Percentiles rank a stretch among this genome's conserved stretches.
Conservation (phyloP, 1,284 basidiomycete genomes). For the Pseudomicrostroma phylloplanum region DNA sequence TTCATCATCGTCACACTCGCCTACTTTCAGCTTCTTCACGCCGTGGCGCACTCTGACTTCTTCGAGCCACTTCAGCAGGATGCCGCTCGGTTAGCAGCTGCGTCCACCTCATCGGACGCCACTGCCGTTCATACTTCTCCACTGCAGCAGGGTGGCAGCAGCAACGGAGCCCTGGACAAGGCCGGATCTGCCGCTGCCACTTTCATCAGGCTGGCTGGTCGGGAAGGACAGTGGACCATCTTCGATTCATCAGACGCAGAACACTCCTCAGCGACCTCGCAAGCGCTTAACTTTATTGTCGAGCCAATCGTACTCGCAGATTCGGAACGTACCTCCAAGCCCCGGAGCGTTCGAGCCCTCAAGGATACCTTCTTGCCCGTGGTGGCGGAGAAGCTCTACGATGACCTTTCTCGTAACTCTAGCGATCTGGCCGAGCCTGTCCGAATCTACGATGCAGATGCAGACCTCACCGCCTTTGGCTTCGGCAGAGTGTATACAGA, state of each 20-base stretch:
- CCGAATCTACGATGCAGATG: not conserved
- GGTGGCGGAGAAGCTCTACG: constrained; percentile 9
- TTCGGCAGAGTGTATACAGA: constrained; percentile 11
- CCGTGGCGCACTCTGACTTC: constrained; percentile 63
- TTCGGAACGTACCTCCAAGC: constrained; percentile 22
- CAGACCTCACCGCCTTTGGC: constrained; percentile 3
- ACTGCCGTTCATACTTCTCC: not conserved
- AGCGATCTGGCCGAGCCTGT: not conserved
- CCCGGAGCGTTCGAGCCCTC: not conserved
- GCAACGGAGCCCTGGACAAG: not conserved
- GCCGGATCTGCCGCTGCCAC: constrained; percentile 17
- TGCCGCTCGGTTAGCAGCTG: constrained; percentile 29
- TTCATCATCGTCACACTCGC: constrained; percentile 79
- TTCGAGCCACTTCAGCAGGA: constrained; percentile 41
- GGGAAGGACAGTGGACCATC: constrained; percentile 21
- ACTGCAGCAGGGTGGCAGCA: constrained; percentile 1
- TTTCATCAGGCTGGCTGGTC: constrained; percentile 25
- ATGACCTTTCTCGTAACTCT: not conserved
- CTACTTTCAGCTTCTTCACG: constrained; percentile 82
- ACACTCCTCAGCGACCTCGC: constrained; percentile 14
- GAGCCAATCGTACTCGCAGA: constrained; percentile 34
- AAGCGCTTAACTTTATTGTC: constrained; percentile 22
- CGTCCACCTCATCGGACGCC: constrained; percentile 13
- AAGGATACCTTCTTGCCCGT: constrained; percentile 6
- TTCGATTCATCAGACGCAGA: constrained; percentile 8